These are phyloP conservation scores for Veloporphyrellus conicus DNA, from an alignment of 1,284 basidiomycete genomes.

Conservation along the genomic window DNA sequence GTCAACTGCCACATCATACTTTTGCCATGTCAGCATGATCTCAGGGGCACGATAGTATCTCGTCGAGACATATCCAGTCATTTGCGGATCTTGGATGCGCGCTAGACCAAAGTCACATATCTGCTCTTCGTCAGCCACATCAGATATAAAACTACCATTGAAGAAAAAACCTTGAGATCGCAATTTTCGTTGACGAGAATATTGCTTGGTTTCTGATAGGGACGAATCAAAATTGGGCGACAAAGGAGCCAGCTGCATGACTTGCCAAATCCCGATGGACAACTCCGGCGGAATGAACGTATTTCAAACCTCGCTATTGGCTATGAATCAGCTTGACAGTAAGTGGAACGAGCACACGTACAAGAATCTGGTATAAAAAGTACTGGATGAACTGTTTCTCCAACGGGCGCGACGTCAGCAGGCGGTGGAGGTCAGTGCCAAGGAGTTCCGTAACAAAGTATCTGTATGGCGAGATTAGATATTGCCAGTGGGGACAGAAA, in stretches of 20 bases:
- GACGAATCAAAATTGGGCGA: background rate
- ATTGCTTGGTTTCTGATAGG: conserved; percentile 89
- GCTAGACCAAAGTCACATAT: conserved; percentile 99
- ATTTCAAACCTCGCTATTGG: conserved; percentile 89
- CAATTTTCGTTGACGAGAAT: conserved; percentile 99
- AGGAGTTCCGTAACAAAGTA: conserved; percentile 99
- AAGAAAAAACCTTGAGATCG: conserved; percentile 72
- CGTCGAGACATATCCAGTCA: conserved; percentile 99
- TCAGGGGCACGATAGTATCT: conserved; percentile 98
- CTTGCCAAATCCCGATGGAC: conserved; percentile 92
- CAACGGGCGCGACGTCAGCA: conserved; percentile 92
- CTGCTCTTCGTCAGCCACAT: conserved; percentile 37
- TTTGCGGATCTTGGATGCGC: conserved; percentile 95
- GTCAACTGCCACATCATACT: conserved; percentile 99
- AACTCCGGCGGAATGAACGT: conserved; percentile 98
- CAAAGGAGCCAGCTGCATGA: background rate
- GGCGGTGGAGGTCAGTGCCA: conserved; percentile 95
- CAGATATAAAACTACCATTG: conserved; percentile 3
- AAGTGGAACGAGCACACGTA: conserved; percentile 37
- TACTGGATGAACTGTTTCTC: conserved; percentile 99
- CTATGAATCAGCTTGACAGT: conserved; percentile 6
- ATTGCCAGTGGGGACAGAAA: background rate
- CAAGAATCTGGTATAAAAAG: conserved; percentile 97
- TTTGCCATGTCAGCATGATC: conserved; percentile 99
- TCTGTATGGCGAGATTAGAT: conserved; percentile 38